A percentile compares a stretch with the other conserved stretches of the same genome.
These are phyloP conservation scores for Cymbomonas tetramitiformis DNA, from an alignment of 139 green algal genomes.

Conservation along the genomic window DNA sequence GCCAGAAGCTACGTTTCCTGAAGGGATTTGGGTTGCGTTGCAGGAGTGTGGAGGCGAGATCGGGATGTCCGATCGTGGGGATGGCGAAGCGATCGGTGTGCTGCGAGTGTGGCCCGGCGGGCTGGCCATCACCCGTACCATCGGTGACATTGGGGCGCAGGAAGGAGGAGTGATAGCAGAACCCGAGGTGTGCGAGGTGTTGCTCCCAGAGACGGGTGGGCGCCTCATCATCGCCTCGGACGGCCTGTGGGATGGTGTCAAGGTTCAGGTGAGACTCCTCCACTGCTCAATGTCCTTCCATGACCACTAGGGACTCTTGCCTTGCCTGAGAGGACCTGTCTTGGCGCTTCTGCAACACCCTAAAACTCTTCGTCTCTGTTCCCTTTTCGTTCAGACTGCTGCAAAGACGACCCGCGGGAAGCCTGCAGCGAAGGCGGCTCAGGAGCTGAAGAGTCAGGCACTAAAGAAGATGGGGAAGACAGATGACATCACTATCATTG, in stretches of 20 bases:
- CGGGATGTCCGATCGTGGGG: neutral
- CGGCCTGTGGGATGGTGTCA: slow-evolving; percentile 14
- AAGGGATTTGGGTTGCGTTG: no score
- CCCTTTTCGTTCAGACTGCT: no score
- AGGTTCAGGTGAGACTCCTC: neutral
- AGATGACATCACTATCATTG: slow-evolving; percentile 11
- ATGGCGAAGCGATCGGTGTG: slow-evolving; percentile 44
- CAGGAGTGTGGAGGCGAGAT: slow-evolving; percentile 1
- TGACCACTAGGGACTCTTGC: neutral
- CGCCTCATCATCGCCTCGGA: slow-evolving; percentile 12
- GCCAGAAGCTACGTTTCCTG: no score
- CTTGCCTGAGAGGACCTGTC: no score
- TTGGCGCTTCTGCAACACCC: no score
- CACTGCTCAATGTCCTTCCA: neutral
- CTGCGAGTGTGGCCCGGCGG: slow-evolving; percentile 79
- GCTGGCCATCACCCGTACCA: slow-evolving; percentile 58
- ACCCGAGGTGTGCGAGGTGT: slow-evolving; percentile 62
- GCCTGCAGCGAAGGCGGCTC: neutral
- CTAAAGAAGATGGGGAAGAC: slow-evolving; percentile 10
- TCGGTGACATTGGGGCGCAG: slow-evolving; percentile 74
- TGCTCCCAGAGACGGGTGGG: neutral
- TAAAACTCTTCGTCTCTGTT: no score
- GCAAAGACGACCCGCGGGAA: neutral
- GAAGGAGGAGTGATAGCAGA: slow-evolving; percentile 45
- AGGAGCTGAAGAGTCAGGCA: slow-evolving; percentile 1